A percentile compares a stretch with the other conserved stretches of the same genome.
These are phyloP conservation scores for Dichotomopilus funicola DNA, from an alignment of 2,329 filamentous ascomycete species.

Conservation along the genomic window DNA sequence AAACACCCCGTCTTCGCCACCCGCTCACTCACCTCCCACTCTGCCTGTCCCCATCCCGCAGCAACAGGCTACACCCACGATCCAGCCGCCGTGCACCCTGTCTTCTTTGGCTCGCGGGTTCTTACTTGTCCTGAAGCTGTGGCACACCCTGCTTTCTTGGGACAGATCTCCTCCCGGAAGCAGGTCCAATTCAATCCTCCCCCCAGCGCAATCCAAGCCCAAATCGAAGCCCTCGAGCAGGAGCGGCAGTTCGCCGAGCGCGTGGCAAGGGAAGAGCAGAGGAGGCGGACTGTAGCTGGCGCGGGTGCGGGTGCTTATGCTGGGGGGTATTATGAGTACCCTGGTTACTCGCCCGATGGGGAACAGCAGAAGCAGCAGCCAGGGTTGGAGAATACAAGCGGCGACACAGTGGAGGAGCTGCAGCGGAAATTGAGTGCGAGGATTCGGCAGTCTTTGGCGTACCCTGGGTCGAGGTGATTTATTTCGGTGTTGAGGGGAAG, in stretches of 20 bases:
- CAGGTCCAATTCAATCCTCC: no score
- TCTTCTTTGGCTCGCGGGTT: slow-evolving; percentile 28
- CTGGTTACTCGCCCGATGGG: no score
- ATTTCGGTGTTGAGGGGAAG: not conserved
- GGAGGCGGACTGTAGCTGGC: slow-evolving; percentile 10
- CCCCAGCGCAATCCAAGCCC: slow-evolving; percentile 24
- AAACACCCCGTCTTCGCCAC: slow-evolving; percentile 32
- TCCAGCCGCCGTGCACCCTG: slow-evolving; percentile 27
- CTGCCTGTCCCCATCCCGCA: slow-evolving; percentile 27
- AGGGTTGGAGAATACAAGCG: slow-evolving; percentile 1
- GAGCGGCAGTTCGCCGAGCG: slow-evolving; percentile 27
- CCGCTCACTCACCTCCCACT: slow-evolving; percentile 20
- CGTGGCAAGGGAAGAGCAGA: slow-evolving; percentile 19
- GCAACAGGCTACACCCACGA: slow-evolving; percentile 28
- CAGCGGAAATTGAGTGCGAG: slow-evolving; percentile 15
- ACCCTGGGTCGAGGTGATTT: not conserved
- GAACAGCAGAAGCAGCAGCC: no score
- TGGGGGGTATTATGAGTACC: no score
- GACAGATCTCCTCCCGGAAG: no score
- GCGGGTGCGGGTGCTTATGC: not conserved
- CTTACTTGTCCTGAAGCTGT: slow-evolving; percentile 19
- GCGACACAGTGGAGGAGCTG: slow-evolving; percentile 15
- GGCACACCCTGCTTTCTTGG: slow-evolving; percentile 26
- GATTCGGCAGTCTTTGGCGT: slow-evolving; percentile 15
- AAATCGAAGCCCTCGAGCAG: slow-evolving; percentile 30